A percentile compares a stretch with the other conserved stretches of the same genome.
These are phyloP conservation scores for Hyphopichia buzzinii DNA, from an alignment of 1,139 yeast genomes.

Conservation along the genomic window DNA sequence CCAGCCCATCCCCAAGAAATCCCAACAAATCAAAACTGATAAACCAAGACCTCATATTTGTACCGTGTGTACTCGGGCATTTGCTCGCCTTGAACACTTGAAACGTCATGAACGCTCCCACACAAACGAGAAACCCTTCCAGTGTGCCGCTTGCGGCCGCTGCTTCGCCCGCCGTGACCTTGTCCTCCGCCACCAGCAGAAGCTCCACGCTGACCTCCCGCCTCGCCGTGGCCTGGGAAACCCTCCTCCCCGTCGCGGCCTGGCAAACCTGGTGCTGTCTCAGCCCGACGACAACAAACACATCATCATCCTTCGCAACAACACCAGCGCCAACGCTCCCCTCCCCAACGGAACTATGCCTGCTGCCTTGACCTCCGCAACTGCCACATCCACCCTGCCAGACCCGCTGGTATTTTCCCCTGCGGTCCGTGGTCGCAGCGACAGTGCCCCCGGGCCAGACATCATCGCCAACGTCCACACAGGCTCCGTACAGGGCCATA, in stretches of 20 bases:
- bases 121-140: constrained; percentile 37
- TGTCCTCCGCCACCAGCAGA: constrained; percentile 48
- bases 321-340: constrained; percentile 45
- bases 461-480: constrained; percentile 3
- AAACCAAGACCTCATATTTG: constrained; percentile 33
- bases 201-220: constrained; percentile 28
- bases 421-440: background rate
- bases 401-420: background rate
- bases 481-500: background rate
- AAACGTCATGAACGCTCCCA: constrained; percentile 34
- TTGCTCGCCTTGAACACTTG: constrained; percentile 32
- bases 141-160: constrained; percentile 50
- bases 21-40: constrained; percentile 78
- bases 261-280: background rate
- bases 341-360: constrained; percentile 20
- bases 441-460: constrained; percentile 3
- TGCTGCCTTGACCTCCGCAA: background rate
- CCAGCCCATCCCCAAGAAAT: constrained; percentile 84
- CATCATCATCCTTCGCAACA: constrained; percentile 43
- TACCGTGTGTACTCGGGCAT: constrained; percentile 30
- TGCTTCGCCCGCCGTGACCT: constrained; percentile 50
- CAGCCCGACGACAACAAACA: constrained; percentile 28
- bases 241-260: constrained; percentile 9
- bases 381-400: background rate
- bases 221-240: no score